phyloP scores from a whole-genome alignment of 2,329 filamentous ascomycete species.

The Alternaria dauci region DNA sequence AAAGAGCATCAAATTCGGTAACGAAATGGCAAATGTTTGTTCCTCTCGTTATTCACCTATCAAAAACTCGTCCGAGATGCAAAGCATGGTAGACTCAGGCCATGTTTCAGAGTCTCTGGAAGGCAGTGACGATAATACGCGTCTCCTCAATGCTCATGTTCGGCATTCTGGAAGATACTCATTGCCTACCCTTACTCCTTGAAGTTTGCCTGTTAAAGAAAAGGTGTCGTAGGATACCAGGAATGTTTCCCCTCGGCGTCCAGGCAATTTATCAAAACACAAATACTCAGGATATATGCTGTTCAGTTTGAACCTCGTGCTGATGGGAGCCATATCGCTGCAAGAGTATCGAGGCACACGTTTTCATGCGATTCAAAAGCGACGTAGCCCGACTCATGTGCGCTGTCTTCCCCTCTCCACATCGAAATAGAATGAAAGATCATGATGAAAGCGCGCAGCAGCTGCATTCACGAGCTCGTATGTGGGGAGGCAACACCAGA shows the following conservation, averaged over 20 bases:
- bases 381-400: neutral
- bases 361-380: neutral
- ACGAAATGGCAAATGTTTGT: neutral
- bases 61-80: too few species aligned
- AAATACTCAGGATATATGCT: neutral
- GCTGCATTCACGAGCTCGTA: neutral
- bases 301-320: too few species aligned
- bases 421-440: neutral
- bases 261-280: neutral
- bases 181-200: too few species aligned
- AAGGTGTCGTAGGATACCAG: neutral
- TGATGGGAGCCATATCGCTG: neutral
- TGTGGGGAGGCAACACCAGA: neutral
- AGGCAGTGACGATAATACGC: too few species aligned
- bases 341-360: neutral
- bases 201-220: neutral
- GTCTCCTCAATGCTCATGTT: neutral
- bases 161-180: too few species aligned
- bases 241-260: neutral
- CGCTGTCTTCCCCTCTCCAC: neutral
- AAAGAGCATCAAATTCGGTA: neutral
- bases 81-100: rapidly evolving
- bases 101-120: neutral
- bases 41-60: neutral
- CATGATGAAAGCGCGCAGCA: neutral